Conservation (phyloP, 129 eudicot genomes). For the Artemisia annua region DNA sequence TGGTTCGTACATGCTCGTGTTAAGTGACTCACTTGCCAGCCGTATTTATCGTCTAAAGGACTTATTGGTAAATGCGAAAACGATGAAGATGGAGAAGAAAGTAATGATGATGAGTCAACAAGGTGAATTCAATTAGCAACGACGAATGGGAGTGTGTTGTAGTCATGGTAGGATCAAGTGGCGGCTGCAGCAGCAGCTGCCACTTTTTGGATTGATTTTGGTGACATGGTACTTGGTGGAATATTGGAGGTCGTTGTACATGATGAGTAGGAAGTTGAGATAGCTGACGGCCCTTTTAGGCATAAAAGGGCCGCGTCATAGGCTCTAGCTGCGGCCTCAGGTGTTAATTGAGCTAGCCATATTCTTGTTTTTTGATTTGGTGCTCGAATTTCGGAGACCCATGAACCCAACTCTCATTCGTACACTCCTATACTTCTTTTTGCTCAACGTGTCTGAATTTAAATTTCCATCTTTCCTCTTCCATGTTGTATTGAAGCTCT, state of each 20-base stretch:
- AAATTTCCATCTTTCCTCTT: constrained; percentile 22
- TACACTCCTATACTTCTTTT: constrained; percentile 82
- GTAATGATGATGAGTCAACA: constrained; percentile 12
- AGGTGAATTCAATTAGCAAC: not conserved
- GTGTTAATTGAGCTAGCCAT: constrained; percentile 83
- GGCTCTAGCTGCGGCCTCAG: constrained; percentile 98
- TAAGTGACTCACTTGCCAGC: constrained; percentile 17
- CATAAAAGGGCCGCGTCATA: constrained; percentile 92
- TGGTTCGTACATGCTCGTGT: constrained; percentile 16
- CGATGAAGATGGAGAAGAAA: constrained; percentile 24
- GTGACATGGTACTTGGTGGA: constrained; percentile 48
- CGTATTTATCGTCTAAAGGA: constrained; percentile 34
- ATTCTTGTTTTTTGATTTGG: constrained; percentile 96
- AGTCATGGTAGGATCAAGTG: not conserved
- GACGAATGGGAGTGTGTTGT: not conserved
- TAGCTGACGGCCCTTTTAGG: constrained; percentile 83
- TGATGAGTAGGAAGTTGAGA: constrained; percentile 59
- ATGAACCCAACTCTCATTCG: constrained; percentile 97
- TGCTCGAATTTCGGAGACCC: constrained; percentile 90
- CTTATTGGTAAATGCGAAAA: constrained; percentile 20
- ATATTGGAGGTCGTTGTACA: constrained; percentile 26
- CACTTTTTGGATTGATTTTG: constrained; percentile 78
- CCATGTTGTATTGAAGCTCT: constrained; percentile 18
- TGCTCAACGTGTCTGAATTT: constrained; percentile 23
- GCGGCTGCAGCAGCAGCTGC: constrained; percentile 73